Evolutionary conservation across 1,284 basidiomycete genomes (phyloP), one percentile per base, ranked within the genome.

Genomic region (Rhodotorula sp.): DNA sequence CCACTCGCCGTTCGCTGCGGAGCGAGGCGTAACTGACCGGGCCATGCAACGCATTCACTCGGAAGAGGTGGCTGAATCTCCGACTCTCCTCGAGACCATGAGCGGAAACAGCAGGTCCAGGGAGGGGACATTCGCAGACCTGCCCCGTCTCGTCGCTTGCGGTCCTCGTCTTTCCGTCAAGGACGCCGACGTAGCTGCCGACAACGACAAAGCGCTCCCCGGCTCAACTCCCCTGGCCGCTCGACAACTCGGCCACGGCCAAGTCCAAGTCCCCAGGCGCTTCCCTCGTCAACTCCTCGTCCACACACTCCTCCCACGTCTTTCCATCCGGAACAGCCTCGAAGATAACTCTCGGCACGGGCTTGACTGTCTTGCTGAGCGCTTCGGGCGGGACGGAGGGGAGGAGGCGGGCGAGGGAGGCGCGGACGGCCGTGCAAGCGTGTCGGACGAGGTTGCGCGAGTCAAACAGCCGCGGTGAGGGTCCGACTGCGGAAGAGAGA

Each of bases 371-470:
- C 22, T 19, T 29, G 17, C 51, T 34, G 34, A 56, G n/a, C 10
- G 17, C 39, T 22, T 3, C 11, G 32, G 36, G 30, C 2, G 46
- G 39, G 39, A 54, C 39, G n/a, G 34, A 48, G 20, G 64, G 53
- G 15, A 60, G 44, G 52, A 54, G 27, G 2, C 32, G 10, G 15
- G 27, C 10, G 48, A 61, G 34, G 4, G 47, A 44, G 10, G 48
- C 2, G 39, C 55, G 65, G 11, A 55, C 65, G 15, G 48, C 29
- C 19, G 27, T 10, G 48, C 65, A 67, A 22, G 59, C 55, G 15
- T 49, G 29, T 13, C 65, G 59, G 39, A 67, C 65, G 22, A 67
- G 59, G 0, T 13, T 22, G 29, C 64, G 64, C 24, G 64, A 48
- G 47, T 60, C 59, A 54, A 61, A 62, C 1, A 32, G 47, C 15